phyloP scores from a whole-genome alignment of 371 early-diverging fungal genomes.

The Mucor piriformis region DNA sequence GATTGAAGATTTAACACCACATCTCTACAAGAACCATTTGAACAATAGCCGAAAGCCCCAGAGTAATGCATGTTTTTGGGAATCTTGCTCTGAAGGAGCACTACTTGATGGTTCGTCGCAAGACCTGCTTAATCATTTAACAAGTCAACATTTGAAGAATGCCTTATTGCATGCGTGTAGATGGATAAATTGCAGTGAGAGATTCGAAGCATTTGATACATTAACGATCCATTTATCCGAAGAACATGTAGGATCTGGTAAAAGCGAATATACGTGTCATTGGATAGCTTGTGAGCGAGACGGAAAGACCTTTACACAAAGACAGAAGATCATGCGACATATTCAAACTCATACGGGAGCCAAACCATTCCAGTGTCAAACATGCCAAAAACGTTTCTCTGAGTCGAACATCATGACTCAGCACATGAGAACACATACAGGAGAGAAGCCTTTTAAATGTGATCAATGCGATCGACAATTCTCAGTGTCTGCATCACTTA shows the following conservation, averaged over 20 bases:
- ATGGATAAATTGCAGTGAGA: conserved; percentile 59
- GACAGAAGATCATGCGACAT: conserved; percentile 86
- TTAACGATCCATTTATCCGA: conserved; percentile 76
- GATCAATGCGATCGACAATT: conserved; percentile 76
- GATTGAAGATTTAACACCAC: conserved; percentile 79
- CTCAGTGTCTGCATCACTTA: conserved; percentile 72
- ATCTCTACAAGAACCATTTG: conserved; percentile 77
- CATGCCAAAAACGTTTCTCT: conserved; percentile 82
- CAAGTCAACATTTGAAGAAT: conserved; percentile 54
- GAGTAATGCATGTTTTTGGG: conserved; percentile 76
- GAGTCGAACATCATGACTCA: conserved; percentile 83
- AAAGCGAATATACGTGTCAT: conserved; percentile 75
- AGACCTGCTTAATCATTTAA: conserved; percentile 60
- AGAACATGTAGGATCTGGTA: conserved; percentile 74
- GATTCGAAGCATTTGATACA: conserved; percentile 66
- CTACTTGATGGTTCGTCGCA: conserved; percentile 38
- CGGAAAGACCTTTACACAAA: conserved; percentile 72
- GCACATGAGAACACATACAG: conserved; percentile 79
- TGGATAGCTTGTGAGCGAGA: conserved; percentile 77
- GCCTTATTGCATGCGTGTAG: conserved; percentile 55
- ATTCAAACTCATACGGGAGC: conserved; percentile 87
- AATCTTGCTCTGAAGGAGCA: conserved; percentile 57
- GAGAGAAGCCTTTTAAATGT: conserved; percentile 82
- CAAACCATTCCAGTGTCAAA: conserved; percentile 81
- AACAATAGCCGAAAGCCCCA: conserved; percentile 49